Evolutionary conservation across 208 protist species (phyloP).

Genomic region (Leptomonas pyrrhocoris): DNA sequence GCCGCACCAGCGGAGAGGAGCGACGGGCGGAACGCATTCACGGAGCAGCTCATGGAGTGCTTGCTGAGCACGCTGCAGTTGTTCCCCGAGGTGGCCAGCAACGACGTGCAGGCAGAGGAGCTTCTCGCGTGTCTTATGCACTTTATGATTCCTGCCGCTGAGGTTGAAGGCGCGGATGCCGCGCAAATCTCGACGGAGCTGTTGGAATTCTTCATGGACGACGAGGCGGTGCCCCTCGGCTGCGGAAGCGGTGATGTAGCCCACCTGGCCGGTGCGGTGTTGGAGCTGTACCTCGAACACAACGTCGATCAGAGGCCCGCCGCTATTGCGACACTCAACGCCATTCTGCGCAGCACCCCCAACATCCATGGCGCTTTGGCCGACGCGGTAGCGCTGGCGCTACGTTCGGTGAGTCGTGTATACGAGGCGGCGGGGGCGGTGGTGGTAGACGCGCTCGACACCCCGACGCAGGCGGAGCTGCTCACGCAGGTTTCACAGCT

Average conservation of each 20-base stretch:
- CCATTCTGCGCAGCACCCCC: conserved; percentile 21
- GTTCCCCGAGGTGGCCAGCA: conserved; percentile 40
- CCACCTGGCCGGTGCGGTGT: conserved; percentile 37
- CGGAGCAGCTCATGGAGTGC: conserved; percentile 54
- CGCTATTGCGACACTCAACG: conserved; percentile 14
- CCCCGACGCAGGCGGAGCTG: conserved; percentile 19
- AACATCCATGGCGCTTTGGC: conserved; percentile 20
- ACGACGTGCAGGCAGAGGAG: conserved; percentile 15
- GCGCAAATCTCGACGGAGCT: conserved; percentile 29
- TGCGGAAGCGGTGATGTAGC: conserved; percentile 57
- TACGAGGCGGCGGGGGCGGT: conserved; percentile 26
- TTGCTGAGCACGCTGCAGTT: conserved; percentile 49
- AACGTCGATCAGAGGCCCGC: conserved; percentile 25
- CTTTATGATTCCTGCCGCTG: conserved; percentile 39
- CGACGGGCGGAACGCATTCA: conserved; percentile 1
- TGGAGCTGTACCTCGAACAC: conserved; percentile 64
- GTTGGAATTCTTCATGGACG: conserved; percentile 48
- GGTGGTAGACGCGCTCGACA: conserved; percentile 30
- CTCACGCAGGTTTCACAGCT: conserved; percentile 30
- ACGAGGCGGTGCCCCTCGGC: conserved; percentile 63
- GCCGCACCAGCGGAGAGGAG: conserved; percentile 7
- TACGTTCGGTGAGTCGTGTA: conserved; percentile 32
- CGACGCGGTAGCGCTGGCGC: conserved; percentile 24
- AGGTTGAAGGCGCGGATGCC: conserved; percentile 7
- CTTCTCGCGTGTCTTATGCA: conserved; percentile 43